Evolutionary conservation across 768 basidiomycete species (phyloP).

Genomic region (Podaxis rugospora): DNA sequence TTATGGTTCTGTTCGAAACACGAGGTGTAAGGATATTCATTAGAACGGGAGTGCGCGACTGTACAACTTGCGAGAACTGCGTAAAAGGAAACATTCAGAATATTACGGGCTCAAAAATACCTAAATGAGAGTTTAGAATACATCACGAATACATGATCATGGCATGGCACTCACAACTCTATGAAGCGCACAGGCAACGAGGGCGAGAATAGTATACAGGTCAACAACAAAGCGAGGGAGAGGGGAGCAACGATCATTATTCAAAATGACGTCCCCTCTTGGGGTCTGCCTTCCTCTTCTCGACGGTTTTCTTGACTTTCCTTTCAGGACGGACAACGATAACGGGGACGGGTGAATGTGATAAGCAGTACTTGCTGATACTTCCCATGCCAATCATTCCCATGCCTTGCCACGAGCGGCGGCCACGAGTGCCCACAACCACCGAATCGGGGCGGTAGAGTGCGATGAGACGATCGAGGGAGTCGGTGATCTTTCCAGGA

Average conservation of each 20-base stretch:
- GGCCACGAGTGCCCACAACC: conserved; percentile 87
- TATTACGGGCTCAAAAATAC: no score
- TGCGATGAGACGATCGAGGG: conserved; percentile 88
- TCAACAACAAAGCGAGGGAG: background rate
- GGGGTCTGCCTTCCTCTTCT: conserved; percentile 84
- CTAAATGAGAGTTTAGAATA: background rate
- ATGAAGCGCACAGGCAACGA: background rate
- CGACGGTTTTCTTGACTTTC: conserved; percentile 79
- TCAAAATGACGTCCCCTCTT: conserved; percentile 85
- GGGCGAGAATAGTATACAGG: background rate
- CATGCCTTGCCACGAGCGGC: conserved; percentile 37
- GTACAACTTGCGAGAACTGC: no score
- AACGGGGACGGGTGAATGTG: conserved; percentile 92
- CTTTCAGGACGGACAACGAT: conserved; percentile 92
- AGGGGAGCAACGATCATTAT: background rate
- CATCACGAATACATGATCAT: background rate
- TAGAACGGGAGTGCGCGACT: no score
- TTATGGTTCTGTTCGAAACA: no score
- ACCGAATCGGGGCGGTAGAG: conserved; percentile 90
- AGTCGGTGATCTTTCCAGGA: conserved; percentile 84
- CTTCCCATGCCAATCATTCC: conserved; percentile 40
- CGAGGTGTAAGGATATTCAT: no score
- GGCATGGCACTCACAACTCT: background rate
- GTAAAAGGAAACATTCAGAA: no score
- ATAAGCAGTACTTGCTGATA: conserved; percentile 71